Evolutionary conservation across 176 grass and related monocot species (phyloP), one percentile per base, ranked within the genome.

Genomic region (Cenchrus purpureus): DNA sequence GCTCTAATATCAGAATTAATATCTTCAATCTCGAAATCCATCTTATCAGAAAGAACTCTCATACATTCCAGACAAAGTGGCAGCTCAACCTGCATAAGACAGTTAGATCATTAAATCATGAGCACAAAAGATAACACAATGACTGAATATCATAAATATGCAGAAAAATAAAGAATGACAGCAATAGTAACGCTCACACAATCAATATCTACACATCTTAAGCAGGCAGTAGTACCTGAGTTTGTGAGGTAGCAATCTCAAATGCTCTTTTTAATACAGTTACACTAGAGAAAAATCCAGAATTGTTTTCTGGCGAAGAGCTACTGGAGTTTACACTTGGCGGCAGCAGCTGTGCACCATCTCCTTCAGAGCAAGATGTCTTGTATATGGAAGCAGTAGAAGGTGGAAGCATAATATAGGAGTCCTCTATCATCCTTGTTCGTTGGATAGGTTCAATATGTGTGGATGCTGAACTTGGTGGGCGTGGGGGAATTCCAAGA

Each of bases 21-120:
- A 91, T 96, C 91, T 59, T 96, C 94, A 54, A 99, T 91, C 78
- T 96, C 94, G 79, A 92, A 94, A 55, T 94, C 93, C 88, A 96
- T 89, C 89, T 99, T 99, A 86, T 92, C 94, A 71, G 91, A 99
- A 67, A 99, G 85, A 69, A 99, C 66, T 52, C 92, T 79, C 94
- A 94, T 99, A 77, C 97, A 99, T 31, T 96, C 97, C 86, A 99
- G 83, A 57, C 97, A 99, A 62, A 96, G 94, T 65, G 97, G 93
- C 70, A 94, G 97, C 59, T 99, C 97, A 85, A 99, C 90, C 94
- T 99, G 88, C 63, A 71, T 5, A 70, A 28, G 4, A 60, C 12
- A 31, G 29, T 46, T 25, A 25, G 25, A 69, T 60, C 58, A 65
- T 65, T 7, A 65, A 65, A 65, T 65, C 28, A 32, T 4, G 15